Evolutionary conservation across 2,329 filamentous ascomycete species (phyloP).

Genomic region (Paecilomyces formosus): DNA sequence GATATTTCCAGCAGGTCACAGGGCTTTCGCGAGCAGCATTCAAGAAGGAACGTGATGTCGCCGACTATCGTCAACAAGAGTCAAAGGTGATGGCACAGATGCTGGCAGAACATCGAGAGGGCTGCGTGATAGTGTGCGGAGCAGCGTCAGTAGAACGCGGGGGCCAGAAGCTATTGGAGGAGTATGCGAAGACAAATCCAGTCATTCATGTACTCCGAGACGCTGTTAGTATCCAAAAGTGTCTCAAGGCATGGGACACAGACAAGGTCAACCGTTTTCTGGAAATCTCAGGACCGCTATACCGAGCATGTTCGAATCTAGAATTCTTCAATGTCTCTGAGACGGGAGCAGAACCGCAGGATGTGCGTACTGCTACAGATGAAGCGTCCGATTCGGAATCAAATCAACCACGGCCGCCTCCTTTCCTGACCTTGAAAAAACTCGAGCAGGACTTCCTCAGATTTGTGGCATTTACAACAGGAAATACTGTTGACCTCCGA

Average conservation of each 20-base stretch:
- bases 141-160: slow-evolving; percentile 60
- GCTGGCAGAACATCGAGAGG: slow-evolving; percentile 51
- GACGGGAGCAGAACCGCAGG: slow-evolving; percentile 22
- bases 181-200: slow-evolving; percentile 58
- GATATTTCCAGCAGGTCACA: slow-evolving; percentile 57
- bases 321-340: slow-evolving; percentile 73
- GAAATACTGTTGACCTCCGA: slow-evolving; percentile 20
- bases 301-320: slow-evolving; percentile 61
- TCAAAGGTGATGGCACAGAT: slow-evolving; percentile 54
- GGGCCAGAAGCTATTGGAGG: slow-evolving; percentile 52
- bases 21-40: slow-evolving; percentile 57
- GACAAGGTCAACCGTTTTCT: slow-evolving; percentile 53
- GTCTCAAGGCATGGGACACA: slow-evolving; percentile 51
- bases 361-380: slow-evolving; percentile 14
- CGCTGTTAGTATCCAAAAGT: slow-evolving; percentile 54
- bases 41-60: slow-evolving; percentile 54
- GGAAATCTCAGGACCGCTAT: slow-evolving; percentile 42
- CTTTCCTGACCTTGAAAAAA: slow-evolving; percentile 60
- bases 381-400: slow-evolving; percentile 21
- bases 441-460: slow-evolving; percentile 63
- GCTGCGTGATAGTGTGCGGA: slow-evolving; percentile 64
- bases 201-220: slow-evolving; percentile 66
- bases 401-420: slow-evolving; percentile 37
- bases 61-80: slow-evolving; percentile 58
- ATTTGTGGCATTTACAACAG: slow-evolving; percentile 56